Evolutionary conservation across 306 rosid species (phyloP).

Genomic region (Begonia masoniana): DNA sequence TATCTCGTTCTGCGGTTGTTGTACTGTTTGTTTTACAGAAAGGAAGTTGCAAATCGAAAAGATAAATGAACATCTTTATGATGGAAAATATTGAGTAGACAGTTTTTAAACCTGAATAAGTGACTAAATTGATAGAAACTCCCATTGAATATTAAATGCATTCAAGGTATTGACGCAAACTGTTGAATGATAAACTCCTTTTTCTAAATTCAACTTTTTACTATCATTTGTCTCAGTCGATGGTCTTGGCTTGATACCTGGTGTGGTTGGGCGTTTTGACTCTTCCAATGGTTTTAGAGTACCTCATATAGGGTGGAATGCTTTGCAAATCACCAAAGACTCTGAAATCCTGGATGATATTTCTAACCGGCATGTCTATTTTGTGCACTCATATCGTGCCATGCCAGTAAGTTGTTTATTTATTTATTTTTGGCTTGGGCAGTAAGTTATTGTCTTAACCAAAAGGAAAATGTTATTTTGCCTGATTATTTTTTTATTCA

Average conservation of each 20-base stretch:
- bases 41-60: not conserved
- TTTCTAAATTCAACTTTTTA: conserved; percentile 10
- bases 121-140: too few species aligned
- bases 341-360: conserved; percentile 79
- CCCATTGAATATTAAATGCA: too few species aligned
- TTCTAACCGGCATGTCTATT: conserved; percentile 70
- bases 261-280: conserved; percentile 86
- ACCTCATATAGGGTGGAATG: conserved; percentile 98
- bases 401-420: conserved; percentile 36
- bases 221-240: conserved; percentile 47
- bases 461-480: conserved; percentile 4
- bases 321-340: conserved; percentile 46
- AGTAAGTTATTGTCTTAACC: conserved; percentile 8
- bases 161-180: too few species aligned
- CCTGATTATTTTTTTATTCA: conserved; percentile 2
- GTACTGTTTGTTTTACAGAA: too few species aligned
- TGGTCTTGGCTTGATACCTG: conserved; percentile 94
- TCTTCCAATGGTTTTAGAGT: conserved; percentile 81
- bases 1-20: not conserved
- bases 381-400: conserved; percentile 92
- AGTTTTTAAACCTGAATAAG: not conserved
- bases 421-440: too few species aligned
- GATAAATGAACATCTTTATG: too few species aligned
- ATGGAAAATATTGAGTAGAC: too few species aligned
- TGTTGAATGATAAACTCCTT: too few species aligned